Evolutionary conservation across 2,329 filamentous ascomycete species (phyloP).

Genomic region (Stylonectria norvegica): DNA sequence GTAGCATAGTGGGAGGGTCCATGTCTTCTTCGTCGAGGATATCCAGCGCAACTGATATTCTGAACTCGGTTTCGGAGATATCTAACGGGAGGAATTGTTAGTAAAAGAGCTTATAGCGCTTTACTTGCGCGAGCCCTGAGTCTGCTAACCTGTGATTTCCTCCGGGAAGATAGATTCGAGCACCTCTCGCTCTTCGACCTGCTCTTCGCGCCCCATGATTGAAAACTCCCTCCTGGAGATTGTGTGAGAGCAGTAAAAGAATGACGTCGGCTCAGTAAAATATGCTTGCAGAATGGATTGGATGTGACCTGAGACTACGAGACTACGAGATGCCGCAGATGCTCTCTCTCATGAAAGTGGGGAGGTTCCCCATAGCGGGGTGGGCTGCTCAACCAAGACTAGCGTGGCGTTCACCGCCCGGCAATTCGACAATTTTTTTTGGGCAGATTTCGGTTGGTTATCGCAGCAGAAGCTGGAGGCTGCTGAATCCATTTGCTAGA

Average conservation of each 20-base stretch:
- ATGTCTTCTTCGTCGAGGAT: constrained; percentile 62
- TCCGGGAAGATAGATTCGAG: constrained; percentile 98
- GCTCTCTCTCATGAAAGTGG: constrained; percentile 25
- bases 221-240: constrained; percentile 3
- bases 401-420: constrained; percentile 34
- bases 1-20: constrained; percentile 68
- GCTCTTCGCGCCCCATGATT: constrained; percentile 74
- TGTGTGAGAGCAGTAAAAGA: constrained; percentile 6
- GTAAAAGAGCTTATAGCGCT: constrained; percentile 5
- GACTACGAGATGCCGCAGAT: too few species aligned
- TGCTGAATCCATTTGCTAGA: constrained; percentile 1
- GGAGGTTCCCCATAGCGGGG: constrained; percentile 28
- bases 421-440: constrained; percentile 32
- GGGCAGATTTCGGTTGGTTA: constrained; percentile 4
- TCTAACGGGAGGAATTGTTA: constrained; percentile 49
- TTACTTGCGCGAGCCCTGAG: not conserved
- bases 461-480: constrained; percentile 12
- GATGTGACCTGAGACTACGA: constrained; percentile 15
- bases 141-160: constrained; percentile 80
- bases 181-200: constrained; percentile 93
- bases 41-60: constrained; percentile 82
- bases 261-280: too few species aligned
- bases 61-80: constrained; percentile 84
- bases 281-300: too few species aligned
- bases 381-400: constrained; percentile 18